phyloP scores from a whole-genome alignment of 1,284 basidiomycete species.

The Apiotrichum domesticum region DNA sequence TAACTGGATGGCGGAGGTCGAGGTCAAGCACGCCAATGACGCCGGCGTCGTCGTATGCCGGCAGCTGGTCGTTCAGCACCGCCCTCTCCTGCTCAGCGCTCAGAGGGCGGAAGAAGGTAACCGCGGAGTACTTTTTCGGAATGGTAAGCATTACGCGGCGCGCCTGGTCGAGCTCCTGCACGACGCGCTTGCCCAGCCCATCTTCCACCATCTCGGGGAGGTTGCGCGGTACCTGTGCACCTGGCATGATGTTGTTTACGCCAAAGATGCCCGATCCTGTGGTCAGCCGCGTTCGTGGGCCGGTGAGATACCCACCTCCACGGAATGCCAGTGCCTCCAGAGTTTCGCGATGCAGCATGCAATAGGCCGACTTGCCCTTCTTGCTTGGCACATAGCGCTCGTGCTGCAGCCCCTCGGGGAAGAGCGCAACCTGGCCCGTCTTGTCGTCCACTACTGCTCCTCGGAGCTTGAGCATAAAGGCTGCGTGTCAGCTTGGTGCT shows the following conservation, averaged over 20 bases:
- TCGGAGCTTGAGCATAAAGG: constrained; percentile 18
- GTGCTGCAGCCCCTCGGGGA: constrained; percentile 17
- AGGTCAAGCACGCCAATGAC: constrained; percentile 6
- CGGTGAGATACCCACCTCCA: too few relatives aligned
- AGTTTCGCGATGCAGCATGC: too few relatives aligned
- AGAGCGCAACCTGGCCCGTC: not conserved
- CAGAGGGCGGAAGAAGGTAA: constrained; percentile 1
- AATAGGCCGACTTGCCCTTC: not conserved
- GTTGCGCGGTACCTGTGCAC: not conserved
- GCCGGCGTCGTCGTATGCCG: not conserved
- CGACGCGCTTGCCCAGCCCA: constrained; percentile 14
- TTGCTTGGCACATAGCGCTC: not conserved
- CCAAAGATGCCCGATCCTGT: not conserved
- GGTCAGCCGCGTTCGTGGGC: not conserved
- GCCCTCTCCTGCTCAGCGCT: not conserved
- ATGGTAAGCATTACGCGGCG: not conserved
- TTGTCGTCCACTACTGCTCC: not conserved
- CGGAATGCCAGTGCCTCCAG: too few relatives aligned
- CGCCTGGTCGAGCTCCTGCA: constrained; percentile 20
- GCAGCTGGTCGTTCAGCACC: not conserved
- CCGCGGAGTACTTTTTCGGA: too few relatives aligned
- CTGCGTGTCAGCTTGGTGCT: constrained; percentile 1
- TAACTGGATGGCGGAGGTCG: not conserved
- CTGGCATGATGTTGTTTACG: not conserved
- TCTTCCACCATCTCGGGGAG: constrained; percentile 10